Evolutionary conservation across 1,139 yeast species (phyloP), one percentile per base, ranked within the genome.

Genomic region (Sugiyamaella sp.): DNA sequence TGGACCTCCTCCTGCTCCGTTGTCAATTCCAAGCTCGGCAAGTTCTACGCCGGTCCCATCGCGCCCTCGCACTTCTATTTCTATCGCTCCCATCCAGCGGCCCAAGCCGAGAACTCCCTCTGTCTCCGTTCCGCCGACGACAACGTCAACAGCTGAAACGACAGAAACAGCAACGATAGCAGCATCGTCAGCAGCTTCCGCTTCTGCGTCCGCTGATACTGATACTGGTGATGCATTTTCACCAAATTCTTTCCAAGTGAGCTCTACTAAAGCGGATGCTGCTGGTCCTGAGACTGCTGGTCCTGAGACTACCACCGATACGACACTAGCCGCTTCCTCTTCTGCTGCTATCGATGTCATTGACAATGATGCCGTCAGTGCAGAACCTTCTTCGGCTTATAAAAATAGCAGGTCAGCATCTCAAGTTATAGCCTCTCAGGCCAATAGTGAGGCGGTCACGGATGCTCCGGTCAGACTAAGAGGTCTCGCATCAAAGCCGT

Each of bases 381-480:
- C n/a, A n/a, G n/a, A n/a, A n/a, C n/a, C n/a, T n/a, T n/a, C n/a
- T n/a, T n/a, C n/a, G n/a, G n/a, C n/a, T n/a, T n/a, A n/a, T n/a
- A n/a, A n/a, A n/a, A n/a, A n/a, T 25, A 25, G 29, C 10, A 5
- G 29, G 9, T 10, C 10, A 25, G 29, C 29, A 25, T 25, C 29
- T 25, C n/a, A n/a, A n/a, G n/a, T n/a, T n/a, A n/a, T n/a, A n/a
- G n/a, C n/a, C 35, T 29, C 8, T 6, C 14, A 12, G 4, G 8
- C 4, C 35, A 29, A 12, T 8, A 29, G 35, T 12, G 35, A 12
- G 4, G 4, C 4, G 8, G 24, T 19, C 4, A 16, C 14, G 12
- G 42, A 38, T n/a, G 42, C 38, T 2, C 50, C 50, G 14, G 50
- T 46, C 14, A 38, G 50, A 27, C 27, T 46, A 25, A 25, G 50